Evolutionary conservation across 1,284 basidiomycete species (phyloP), one percentile per base, ranked within the genome.

Genomic region (Papiliotrema flavescens): DNA sequence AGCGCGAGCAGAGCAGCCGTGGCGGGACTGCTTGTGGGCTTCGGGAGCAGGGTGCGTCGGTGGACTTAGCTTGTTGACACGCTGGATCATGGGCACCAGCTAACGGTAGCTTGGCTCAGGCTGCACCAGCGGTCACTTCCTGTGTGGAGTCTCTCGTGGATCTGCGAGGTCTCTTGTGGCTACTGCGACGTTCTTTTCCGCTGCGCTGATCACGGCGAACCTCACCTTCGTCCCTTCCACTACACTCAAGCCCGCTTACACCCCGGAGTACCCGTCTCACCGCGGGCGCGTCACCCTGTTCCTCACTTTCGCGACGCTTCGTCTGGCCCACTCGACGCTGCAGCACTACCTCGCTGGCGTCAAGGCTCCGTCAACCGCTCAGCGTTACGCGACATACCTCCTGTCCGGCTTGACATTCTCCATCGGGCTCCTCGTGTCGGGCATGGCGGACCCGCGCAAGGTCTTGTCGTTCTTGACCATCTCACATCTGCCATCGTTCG

Each of bases 131-230:
- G 86, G 85, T 47, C 86, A 88, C 75, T 85, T 88, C 80, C 79
- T 88, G 47, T 82, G 81, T 59, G 86, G 86, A 35, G 62, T 85
- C 24, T 83, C 85, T 20, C 80, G 83, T 28, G 77, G 85, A 50
- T 86, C 85, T 20, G 59, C 73, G 35, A 80, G 85, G 79, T 84
- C 71, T 7, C 43, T 78, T 36, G 47, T 71, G 32, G 81, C 82
- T 4, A 86, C 84, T 3, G 74, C 76, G 5, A 79, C 79, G 5
- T 86, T 86, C 70, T 82, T 83, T 66, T 54, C 74, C 34, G 80
- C 81, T 5, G 84, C 80, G 5, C 77, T 80, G 20, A 54, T 82
- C 26, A 70, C 67, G 1, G 63, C 81, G 8, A 76, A 78, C 51
- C 6, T 82, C 49, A 75, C 7, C 82, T 83, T 68, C 74, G 83